phyloP scores from a whole-genome alignment of 148 eudicot species.

The Cornus controversa region DNA sequence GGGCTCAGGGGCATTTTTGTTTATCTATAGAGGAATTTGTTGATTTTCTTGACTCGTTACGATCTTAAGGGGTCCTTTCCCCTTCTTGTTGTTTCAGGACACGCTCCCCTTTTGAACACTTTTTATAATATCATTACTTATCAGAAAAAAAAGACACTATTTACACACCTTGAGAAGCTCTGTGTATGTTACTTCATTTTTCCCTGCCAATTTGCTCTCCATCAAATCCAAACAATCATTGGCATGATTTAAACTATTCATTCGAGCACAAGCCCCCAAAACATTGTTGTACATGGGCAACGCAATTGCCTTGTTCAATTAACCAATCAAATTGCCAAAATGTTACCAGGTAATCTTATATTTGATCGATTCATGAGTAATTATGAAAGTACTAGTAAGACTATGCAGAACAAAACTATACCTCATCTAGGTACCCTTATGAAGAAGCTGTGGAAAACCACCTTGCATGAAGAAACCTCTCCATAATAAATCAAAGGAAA shows the following conservation, averaged over 20 bases:
- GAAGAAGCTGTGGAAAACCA: conserved; percentile 84
- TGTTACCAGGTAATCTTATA: no score
- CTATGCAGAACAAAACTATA: conserved; percentile 20
- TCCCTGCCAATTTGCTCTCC: conserved; percentile 69
- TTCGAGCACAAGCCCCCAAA: conserved; percentile 50
- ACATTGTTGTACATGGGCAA: conserved; percentile 57
- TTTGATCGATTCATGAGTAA: no score
- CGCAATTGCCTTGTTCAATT: neutral
- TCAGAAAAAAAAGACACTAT: neutral
- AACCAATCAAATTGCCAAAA: neutral
- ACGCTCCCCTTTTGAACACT: no score
- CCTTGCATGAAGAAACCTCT: conserved; percentile 93
- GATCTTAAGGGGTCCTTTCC: no score
- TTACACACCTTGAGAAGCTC: conserved; percentile 77
- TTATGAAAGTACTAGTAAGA: neutral
- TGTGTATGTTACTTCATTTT: conserved; percentile 60
- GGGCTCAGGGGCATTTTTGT: no score
- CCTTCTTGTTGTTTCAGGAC: no score
- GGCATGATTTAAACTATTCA: conserved; percentile 38
- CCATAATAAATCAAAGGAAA: conserved; percentile 40
- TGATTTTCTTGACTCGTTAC: no score
- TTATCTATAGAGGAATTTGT: no score
- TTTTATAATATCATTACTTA: no score
- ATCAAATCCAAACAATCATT: conserved; percentile 70
- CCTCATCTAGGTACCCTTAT: conserved; percentile 91